phyloP scores from a whole-genome alignment of 75 land plant species.

The Gnetum montanum region DNA sequence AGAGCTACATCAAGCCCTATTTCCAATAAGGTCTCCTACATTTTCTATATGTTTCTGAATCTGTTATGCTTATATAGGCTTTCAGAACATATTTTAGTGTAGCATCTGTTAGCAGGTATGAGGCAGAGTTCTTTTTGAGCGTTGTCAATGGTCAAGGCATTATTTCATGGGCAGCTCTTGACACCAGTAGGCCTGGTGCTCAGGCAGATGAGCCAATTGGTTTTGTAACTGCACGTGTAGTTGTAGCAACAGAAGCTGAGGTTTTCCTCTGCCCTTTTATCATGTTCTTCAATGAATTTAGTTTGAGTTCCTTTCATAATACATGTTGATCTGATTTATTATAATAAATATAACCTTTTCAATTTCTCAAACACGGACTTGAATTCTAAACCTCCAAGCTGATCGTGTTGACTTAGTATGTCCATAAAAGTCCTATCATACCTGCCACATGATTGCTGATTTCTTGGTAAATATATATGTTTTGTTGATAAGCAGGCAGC shows the following conservation, averaged over 20 bases:
- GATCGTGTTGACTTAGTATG: too few relatives aligned
- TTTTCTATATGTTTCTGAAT: too few relatives aligned
- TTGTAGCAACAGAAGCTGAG: constrained; percentile 75
- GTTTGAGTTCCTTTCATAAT: too few relatives aligned
- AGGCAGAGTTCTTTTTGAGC: constrained; percentile 80
- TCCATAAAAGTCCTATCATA: too few relatives aligned
- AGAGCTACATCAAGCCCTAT: constrained; percentile 74
- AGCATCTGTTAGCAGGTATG: constrained; percentile 60
- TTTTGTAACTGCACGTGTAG: constrained; percentile 82
- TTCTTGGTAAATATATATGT: too few relatives aligned
- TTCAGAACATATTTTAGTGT: not conserved
- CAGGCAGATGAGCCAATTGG: constrained; percentile 82
- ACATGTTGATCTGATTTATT: too few relatives aligned
- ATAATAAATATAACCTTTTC: too few relatives aligned
- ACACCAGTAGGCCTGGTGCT: constrained; percentile 48
- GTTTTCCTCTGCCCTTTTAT: too few relatives aligned
- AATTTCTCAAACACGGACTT: too few relatives aligned
- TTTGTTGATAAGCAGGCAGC: constrained; percentile 70
- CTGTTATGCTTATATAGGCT: not conserved
- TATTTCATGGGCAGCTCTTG: constrained; percentile 96
- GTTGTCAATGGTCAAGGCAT: constrained; percentile 86
- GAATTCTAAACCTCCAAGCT: too few relatives aligned
- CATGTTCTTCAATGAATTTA: too few relatives aligned
- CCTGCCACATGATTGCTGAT: too few relatives aligned
- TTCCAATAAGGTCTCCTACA: constrained; percentile 95